phyloP scores from a whole-genome alignment of 1,284 basidiomycete genomes.

The Porphyrellus sp. region DNA sequence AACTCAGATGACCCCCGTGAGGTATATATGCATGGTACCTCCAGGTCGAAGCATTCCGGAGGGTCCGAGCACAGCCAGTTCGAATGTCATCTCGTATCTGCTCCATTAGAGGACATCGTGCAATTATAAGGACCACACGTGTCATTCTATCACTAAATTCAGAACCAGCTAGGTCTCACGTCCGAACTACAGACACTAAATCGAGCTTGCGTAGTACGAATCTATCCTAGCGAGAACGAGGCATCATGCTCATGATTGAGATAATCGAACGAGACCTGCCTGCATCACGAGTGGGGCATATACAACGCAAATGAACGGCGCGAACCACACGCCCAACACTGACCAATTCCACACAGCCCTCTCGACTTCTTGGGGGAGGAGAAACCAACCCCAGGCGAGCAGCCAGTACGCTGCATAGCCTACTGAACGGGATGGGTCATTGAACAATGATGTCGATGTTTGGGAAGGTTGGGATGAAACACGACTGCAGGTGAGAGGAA shows the following conservation, averaged over 20 bases:
- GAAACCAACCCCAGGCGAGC: slow-evolving; percentile 59
- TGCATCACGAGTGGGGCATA: slow-evolving; percentile 70
- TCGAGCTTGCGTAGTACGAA: not conserved
- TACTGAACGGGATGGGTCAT: slow-evolving; percentile 31
- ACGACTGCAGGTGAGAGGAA: slow-evolving; percentile 52
- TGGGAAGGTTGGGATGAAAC: slow-evolving; percentile 24
- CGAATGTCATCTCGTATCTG: not conserved
- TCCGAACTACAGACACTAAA: not conserved
- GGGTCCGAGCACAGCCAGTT: not conserved
- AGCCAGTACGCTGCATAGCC: slow-evolving; percentile 45
- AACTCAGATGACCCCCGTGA: not conserved
- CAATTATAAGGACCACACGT: not conserved
- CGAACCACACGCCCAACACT: slow-evolving; percentile 69
- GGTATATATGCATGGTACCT: too few relatives aligned
- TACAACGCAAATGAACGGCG: slow-evolving; percentile 69
- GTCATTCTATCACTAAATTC: not conserved
- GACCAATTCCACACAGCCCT: slow-evolving; percentile 68
- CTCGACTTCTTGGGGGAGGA: slow-evolving; percentile 42
- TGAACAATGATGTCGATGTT: slow-evolving; percentile 24
- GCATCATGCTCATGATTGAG: slow-evolving; percentile 3
- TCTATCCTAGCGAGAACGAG: not conserved
- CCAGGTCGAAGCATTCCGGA: too few relatives aligned
- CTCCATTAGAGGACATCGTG: not conserved
- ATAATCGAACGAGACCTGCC: slow-evolving; percentile 52
- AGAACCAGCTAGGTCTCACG: not conserved